phyloP scores from a whole-genome alignment of 164 flowering plant species.

The Echeveria elegans region DNA sequence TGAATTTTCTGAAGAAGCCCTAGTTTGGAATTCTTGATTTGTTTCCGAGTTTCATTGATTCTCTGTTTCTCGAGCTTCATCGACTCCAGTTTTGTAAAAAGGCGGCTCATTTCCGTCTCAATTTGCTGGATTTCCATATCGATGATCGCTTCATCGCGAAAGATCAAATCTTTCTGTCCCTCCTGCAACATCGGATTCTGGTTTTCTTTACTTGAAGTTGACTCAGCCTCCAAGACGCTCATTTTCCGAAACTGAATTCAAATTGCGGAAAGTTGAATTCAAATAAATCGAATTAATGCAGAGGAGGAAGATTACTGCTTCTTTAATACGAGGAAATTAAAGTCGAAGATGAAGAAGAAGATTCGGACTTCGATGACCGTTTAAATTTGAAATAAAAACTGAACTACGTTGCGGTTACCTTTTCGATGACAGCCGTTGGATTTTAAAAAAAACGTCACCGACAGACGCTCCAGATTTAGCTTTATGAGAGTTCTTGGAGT shows the following conservation, averaged over 20 bases:
- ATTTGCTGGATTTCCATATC: constrained; percentile 61
- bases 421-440: not conserved
- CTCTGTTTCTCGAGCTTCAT: constrained; percentile 57
- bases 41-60: constrained; percentile 26
- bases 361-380: not conserved
- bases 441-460: not conserved
- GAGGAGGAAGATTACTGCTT: not conserved
- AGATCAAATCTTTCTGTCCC: constrained; percentile 8
- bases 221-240: constrained; percentile 11
- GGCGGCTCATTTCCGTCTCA: constrained; percentile 49
- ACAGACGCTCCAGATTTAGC: constrained; percentile 5
- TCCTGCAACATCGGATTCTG: constrained; percentile 20
- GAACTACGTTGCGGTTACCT: not conserved
- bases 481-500: too few species aligned
- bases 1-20: constrained; percentile 1
- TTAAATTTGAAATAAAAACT: not conserved
- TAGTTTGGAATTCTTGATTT: constrained; percentile 19
- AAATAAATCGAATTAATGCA: not conserved
- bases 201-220: constrained; percentile 54
- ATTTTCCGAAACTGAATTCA: not conserved
- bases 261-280: too few species aligned
- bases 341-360: not conserved
- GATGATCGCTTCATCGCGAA: constrained; percentile 24
- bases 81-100: constrained; percentile 42
- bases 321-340: not conserved